These are phyloP conservation scores for Diplodia sapinea DNA, from an alignment of 2,329 filamentous ascomycete genomes.

Conservation along the genomic window DNA sequence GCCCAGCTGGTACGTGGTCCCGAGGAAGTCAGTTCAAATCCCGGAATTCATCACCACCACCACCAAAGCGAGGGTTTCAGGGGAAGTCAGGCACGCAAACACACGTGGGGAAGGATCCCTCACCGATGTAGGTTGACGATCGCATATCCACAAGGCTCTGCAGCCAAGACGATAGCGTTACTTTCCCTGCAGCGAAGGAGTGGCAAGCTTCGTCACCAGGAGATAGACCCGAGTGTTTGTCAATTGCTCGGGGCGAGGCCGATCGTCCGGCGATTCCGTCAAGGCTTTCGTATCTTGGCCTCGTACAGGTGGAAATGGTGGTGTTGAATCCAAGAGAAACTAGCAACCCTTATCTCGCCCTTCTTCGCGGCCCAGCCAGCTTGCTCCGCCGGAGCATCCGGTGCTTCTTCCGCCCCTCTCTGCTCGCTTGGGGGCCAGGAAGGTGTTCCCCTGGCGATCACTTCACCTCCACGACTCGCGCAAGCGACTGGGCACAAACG, in stretches of 20 bases:
- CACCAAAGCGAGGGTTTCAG: background rate
- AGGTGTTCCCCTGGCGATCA: constrained; percentile 16
- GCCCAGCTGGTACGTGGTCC: too few relatives aligned
- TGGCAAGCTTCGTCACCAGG: background rate
- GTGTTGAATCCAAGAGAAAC: background rate
- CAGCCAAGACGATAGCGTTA: constrained; percentile 12
- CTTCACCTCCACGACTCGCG: constrained; percentile 13
- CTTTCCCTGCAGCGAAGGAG: background rate
- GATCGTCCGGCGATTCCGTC: constrained; percentile 9
- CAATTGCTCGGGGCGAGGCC: constrained; percentile 9
- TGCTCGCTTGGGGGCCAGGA: too few relatives aligned
- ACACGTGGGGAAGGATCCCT: background rate
- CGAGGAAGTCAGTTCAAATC: too few relatives aligned
- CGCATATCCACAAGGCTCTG: background rate
- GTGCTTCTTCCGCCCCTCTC: constrained; percentile 2
- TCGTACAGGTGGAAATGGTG: background rate
- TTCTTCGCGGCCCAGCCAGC: background rate
- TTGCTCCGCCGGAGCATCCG: background rate
- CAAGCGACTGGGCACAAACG: background rate
- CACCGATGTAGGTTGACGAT: constrained; percentile 11
- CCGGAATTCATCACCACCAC: background rate
- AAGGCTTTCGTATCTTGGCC: background rate
- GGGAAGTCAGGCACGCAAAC: background rate
- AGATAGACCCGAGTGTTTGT: constrained; percentile 4
- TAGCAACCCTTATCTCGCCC: background rate